Conservation (phyloP, 2,329 filamentous ascomycete genomes). For the Sclerotinia subarctica region DNA sequence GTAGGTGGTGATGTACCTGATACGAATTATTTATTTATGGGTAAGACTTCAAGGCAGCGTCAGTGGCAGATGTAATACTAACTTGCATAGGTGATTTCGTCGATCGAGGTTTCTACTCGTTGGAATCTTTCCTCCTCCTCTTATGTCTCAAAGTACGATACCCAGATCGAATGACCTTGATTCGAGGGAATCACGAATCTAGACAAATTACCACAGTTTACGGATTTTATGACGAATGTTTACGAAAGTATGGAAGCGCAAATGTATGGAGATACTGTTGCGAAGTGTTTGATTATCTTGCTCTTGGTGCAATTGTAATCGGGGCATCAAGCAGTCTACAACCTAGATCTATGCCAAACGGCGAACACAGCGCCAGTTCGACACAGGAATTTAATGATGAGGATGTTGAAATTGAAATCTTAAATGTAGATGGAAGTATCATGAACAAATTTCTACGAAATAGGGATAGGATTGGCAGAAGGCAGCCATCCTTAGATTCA, state of each 20-base stretch:
- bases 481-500: slow-evolving; percentile 42
- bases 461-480: slow-evolving; percentile 24
- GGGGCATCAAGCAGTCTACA: slow-evolving; percentile 69
- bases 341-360: slow-evolving; percentile 44
- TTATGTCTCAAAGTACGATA: slow-evolving; percentile 96
- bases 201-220: slow-evolving; percentile 97
- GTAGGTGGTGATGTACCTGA: slow-evolving; percentile 92
- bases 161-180: slow-evolving; percentile 93
- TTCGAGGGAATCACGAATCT: slow-evolving; percentile 93
- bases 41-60: slow-evolving; percentile 44
- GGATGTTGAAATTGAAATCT: slow-evolving; percentile 88
- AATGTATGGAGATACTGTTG: slow-evolving; percentile 98
- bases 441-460: slow-evolving; percentile 68
- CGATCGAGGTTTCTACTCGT: slow-evolving; percentile 94
- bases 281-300: slow-evolving; percentile 98
- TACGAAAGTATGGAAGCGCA: slow-evolving; percentile 92
- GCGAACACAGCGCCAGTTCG: slow-evolving; percentile 43
- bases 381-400: slow-evolving; percentile 55
- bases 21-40: slow-evolving; percentile 97
- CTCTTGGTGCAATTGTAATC: slow-evolving; percentile 92
- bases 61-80: slow-evolving; percentile 16
- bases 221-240: slow-evolving; percentile 96
- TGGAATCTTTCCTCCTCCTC: slow-evolving; percentile 93
- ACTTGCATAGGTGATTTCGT: slow-evolving; percentile 77
- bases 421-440: slow-evolving; percentile 77